Evolutionary conservation across 2,329 filamentous ascomycete species (phyloP).

Genomic region (Exophiala calicioides): DNA sequence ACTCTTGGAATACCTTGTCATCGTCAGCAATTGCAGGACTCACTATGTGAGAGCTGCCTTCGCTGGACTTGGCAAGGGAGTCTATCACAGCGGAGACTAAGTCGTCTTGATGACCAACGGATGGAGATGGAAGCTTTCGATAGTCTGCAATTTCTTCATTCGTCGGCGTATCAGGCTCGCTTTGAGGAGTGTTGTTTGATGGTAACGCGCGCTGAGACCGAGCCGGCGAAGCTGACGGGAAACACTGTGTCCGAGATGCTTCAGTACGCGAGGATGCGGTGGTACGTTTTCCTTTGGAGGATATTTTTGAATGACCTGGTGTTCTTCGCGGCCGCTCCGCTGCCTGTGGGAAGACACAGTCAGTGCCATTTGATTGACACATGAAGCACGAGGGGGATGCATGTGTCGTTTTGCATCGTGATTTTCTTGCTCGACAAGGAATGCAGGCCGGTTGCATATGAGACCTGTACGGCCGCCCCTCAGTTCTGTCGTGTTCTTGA

Average conservation of each 20-base stretch:
- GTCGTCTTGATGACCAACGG: conserved; percentile 2
- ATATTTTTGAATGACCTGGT: not conserved
- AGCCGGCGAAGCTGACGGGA: too few relatives aligned
- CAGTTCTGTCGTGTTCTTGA: too few relatives aligned
- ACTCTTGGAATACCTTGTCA: conserved; percentile 60
- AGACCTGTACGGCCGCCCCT: conserved; percentile 40
- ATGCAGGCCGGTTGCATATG: conserved; percentile 62
- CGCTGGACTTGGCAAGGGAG: conserved; percentile 4
- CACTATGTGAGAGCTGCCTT: conserved; percentile 52
- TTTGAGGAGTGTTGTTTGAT: too few relatives aligned
- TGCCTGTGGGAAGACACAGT: conserved; percentile 55
- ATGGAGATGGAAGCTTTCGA: conserved; percentile 1
- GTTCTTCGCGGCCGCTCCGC: conserved; percentile 3
- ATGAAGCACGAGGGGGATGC: conserved; percentile 57
- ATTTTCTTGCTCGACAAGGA: conserved; percentile 61
- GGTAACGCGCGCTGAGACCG: too few relatives aligned
- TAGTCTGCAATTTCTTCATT: too few relatives aligned
- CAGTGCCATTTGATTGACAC: conserved; percentile 58
- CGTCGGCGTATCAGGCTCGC: too few relatives aligned
- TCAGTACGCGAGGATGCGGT: too few relatives aligned
- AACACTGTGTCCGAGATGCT: too few relatives aligned
- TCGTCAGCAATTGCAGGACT: conserved; percentile 61
- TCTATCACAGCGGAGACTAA: conserved; percentile 4
- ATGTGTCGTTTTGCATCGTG: conserved; percentile 54
- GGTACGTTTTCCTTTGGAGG: too few relatives aligned